A percentile compares a stretch with the other conserved stretches of the same genome.
Conservation (phyloP, 2,329 filamentous ascomycete species). For the Trichocomaceae sp. region DNA sequence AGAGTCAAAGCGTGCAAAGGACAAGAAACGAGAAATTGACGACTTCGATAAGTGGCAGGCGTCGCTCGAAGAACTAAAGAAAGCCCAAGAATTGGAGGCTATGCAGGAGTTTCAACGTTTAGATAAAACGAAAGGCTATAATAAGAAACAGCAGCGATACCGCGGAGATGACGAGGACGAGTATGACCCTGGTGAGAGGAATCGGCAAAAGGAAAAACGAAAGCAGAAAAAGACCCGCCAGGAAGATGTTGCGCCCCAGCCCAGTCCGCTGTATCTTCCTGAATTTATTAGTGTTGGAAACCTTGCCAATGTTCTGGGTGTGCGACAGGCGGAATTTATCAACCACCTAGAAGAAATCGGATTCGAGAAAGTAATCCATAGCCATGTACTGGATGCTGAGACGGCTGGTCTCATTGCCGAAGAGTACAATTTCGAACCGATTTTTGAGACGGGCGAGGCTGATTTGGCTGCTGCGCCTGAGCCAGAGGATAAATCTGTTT, state of each 20-base stretch:
- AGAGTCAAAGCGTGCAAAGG: neutral
- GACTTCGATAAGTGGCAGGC: slow-evolving; percentile 13
- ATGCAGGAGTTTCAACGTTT: neutral
- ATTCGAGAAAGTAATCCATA: slow-evolving; percentile 75
- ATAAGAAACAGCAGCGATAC: neutral
- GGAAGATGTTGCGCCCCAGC: slow-evolving; percentile 36
- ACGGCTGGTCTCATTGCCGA: slow-evolving; percentile 83
- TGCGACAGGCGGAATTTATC: slow-evolving; percentile 66
- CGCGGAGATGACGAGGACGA: slow-evolving; percentile 22
- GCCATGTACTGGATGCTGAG: slow-evolving; percentile 84
- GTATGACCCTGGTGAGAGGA: slow-evolving; percentile 31
- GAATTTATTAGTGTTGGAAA: slow-evolving; percentile 88
- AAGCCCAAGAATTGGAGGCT: neutral
- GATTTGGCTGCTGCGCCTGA: slow-evolving; percentile 67
- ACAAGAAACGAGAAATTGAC: slow-evolving; percentile 15
- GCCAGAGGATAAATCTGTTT: slow-evolving; percentile 58
- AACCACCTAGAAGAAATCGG: slow-evolving; percentile 73
- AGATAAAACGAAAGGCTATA: neutral
- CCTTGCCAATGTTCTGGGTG: slow-evolving; percentile 66
- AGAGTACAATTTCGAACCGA: slow-evolving; percentile 88
- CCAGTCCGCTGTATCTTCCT: slow-evolving; percentile 66
- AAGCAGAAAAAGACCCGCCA: slow-evolving; percentile 33
- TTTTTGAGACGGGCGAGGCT: slow-evolving; percentile 58
- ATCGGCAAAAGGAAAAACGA: slow-evolving; percentile 27
- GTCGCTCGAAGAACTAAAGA: slow-evolving; percentile 4